These are phyloP conservation scores for Funneliformis mosseae DNA, from an alignment of 192 early-diverging fungal genomes.

Conservation along the genomic window DNA sequence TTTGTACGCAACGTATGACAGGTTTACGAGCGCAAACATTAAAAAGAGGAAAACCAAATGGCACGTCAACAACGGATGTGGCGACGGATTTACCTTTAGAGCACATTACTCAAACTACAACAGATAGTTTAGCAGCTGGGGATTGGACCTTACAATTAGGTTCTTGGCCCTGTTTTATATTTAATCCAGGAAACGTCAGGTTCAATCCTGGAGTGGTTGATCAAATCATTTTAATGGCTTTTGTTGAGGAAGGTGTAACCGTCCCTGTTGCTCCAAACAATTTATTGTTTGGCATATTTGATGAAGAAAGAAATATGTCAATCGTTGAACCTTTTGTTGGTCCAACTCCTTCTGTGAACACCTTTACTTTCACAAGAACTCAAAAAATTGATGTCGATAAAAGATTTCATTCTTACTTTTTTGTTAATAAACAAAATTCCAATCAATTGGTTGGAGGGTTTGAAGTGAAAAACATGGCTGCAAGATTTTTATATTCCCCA, in stretches of 20 bases:
- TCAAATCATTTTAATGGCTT: neutral
- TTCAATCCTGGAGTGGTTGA: neutral
- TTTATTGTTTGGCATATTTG: neutral
- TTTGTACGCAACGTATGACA: neutral
- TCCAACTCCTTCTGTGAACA: neutral
- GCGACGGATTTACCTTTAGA: neutral
- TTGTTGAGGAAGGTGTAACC: neutral
- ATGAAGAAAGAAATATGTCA: neutral
- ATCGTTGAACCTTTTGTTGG: neutral
- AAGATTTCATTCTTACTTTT: neutral
- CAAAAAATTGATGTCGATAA: neutral
- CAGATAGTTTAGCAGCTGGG: neutral
- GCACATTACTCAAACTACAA: no score
- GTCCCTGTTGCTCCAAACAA: neutral
- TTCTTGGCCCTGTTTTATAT: neutral
- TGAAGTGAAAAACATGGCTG: neutral
- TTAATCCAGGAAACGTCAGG: neutral
- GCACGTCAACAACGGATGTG: neutral
- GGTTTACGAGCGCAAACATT: neutral
- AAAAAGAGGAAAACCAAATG: neutral
- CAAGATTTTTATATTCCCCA: neutral
- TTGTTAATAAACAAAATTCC: constrained; percentile 1
- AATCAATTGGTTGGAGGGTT: neutral
- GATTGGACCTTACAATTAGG: neutral
- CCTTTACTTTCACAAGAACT: neutral